Conservation (phyloP, 371 early-diverging fungal genomes). For the Thermomucor indicae-seudaticae region DNA sequence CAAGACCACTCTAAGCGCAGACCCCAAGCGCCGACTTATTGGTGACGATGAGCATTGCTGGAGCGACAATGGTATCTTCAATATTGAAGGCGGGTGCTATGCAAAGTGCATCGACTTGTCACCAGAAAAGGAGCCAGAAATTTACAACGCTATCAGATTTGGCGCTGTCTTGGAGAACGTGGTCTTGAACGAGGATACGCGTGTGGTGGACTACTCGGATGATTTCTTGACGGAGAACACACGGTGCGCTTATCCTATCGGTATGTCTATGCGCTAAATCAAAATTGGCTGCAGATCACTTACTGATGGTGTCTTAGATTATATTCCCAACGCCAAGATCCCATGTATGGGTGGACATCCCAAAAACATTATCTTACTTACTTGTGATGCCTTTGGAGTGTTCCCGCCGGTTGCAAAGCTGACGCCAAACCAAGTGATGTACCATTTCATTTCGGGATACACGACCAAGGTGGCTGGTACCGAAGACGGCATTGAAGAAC, state of each 20-base stretch:
- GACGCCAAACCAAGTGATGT: constrained; percentile 91
- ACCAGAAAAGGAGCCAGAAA: constrained; percentile 97
- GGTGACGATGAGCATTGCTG: constrained; percentile 99
- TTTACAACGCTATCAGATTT: constrained; percentile 92
- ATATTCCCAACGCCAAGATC: constrained; percentile 94
- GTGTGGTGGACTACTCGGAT: constrained; percentile 87
- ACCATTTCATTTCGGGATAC: constrained; percentile 95
- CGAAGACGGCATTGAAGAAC: constrained; percentile 92
- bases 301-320: constrained; percentile 45
- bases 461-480: constrained; percentile 96
- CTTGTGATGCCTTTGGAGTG: constrained; percentile 98
- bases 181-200: constrained; percentile 76
- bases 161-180: constrained; percentile 97
- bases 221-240: constrained; percentile 92
- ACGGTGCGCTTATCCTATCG: constrained; percentile 95
- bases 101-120: constrained; percentile 96
- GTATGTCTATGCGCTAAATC: constrained; percentile 4
- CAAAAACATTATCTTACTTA: constrained; percentile 93
- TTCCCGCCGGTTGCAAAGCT: constrained; percentile 94
- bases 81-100: constrained; percentile 98
- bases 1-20: constrained; percentile 96
- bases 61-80: constrained; percentile 94
- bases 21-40: constrained; percentile 89
- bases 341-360: constrained; percentile 95
- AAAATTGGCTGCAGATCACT: not conserved